Percentiles rank a stretch among this genome's conserved stretches.
phyloP scores from a whole-genome alignment of 768 basidiomycete genomes.

The Suillus ampliporus region DNA sequence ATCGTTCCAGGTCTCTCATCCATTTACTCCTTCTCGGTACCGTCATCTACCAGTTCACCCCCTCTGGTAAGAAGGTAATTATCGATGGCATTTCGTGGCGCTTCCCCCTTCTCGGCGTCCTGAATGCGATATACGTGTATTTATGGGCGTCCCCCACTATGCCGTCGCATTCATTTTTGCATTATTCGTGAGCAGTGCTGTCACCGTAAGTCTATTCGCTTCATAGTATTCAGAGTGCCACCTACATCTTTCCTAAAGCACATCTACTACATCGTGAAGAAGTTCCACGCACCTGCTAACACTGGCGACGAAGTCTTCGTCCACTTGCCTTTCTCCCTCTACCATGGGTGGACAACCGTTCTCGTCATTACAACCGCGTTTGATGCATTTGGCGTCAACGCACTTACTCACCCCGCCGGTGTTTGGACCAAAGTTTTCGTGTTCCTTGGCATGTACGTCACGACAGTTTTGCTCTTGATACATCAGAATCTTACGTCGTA shows the following conservation, averaged over 20 bases:
- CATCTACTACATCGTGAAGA: constrained; percentile 95
- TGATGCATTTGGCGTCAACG: constrained; percentile 88
- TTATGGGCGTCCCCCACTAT: constrained; percentile 82
- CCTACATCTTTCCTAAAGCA: constrained; percentile 59
- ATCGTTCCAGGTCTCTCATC: constrained; percentile 71
- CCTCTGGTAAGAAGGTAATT: constrained; percentile 74
- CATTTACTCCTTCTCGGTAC: constrained; percentile 91
- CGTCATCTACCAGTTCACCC: constrained; percentile 89
- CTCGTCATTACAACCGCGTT: constrained; percentile 83
- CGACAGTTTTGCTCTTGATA: constrained; percentile 12
- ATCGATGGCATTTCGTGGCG: constrained; percentile 92
- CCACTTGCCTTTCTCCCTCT: constrained; percentile 95
- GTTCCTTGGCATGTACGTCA: constrained; percentile 81
- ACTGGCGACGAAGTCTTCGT: constrained; percentile 85
- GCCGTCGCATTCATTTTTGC: constrained; percentile 84
- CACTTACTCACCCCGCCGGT: constrained; percentile 65
- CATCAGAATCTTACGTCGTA: constrained; percentile 11
- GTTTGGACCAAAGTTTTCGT: constrained; percentile 96
- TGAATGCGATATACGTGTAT: constrained; percentile 91
- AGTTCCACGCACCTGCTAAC: constrained; percentile 70
- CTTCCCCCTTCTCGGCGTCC: constrained; percentile 83
- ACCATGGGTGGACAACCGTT: constrained; percentile 92
- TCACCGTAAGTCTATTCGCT: constrained; percentile 43
- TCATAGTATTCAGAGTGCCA: constrained; percentile 36
- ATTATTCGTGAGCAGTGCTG: constrained; percentile 82